Base-by-base conservation (phyloP, 2,329 filamentous ascomycete genomes). In the Penicillium olsonii region DNA sequence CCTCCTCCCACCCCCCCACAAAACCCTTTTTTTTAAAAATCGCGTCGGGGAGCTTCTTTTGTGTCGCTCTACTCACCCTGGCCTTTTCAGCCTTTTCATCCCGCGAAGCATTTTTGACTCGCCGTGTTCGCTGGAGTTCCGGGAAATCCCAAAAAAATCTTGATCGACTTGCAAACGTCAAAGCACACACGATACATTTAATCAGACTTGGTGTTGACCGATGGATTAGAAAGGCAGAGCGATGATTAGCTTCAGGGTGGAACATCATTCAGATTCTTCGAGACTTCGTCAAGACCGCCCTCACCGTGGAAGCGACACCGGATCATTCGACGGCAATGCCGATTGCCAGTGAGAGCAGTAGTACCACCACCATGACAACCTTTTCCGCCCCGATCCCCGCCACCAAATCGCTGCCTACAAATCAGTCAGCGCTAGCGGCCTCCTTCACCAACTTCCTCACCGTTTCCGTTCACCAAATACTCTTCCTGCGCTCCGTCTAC, bases 401-500 rank as follows among this genome's bases (percentile, higher is more conserved):
- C 51, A 70, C 73, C 50, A 64, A 64, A 56, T 70, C 68, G 53
- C 61, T 75, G 40, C 70, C 78, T 45, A 75, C 77, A 51, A 79
- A 75, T 38, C 74, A 83, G 75, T 64, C 79, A 68, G 68, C 75
- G 44, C 82, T 92, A 57, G 80, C 92, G 56, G 73, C 78, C 49
- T 82, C 85, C 43, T 92, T 95, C 72, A 83, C 82, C 54, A 83
- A 85, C 64, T 96, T 96, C 74, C 82, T 96, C 48, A 88, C 85
- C 53, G 84, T 92, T 54, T 83, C 88, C 61, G 83, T 92, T 56
- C 92, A 96, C 77, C 89, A 90, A 51, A 85, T 96, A 62, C 83
- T 96, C 59, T 92, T 85, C 76, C 84, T 94, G 64, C 88, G 92
- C 60, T 72, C 73, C 52, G 83, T 96, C 64, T 96, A 96, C 70